These are phyloP conservation scores for Boletus rubroflammeus DNA, from an alignment of 768 basidiomycete species.

Conservation along the genomic window DNA sequence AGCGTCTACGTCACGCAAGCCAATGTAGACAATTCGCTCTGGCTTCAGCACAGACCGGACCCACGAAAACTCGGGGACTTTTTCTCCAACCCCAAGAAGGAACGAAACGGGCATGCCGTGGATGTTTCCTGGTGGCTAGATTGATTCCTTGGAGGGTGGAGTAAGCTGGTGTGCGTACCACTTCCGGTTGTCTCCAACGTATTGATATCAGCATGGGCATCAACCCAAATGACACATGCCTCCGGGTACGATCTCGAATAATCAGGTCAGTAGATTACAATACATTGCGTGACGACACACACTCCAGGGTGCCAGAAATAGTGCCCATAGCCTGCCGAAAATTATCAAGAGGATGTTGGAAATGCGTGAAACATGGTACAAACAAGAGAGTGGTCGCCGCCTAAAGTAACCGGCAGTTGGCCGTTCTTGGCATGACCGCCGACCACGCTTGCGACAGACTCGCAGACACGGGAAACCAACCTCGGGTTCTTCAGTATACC, in stretches of 20 bases:
- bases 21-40: constrained; percentile 90
- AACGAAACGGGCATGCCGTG: constrained; percentile 99
- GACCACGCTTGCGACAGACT: constrained; percentile 78
- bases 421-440: constrained; percentile 72
- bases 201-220: constrained; percentile 98
- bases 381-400: constrained; percentile 94
- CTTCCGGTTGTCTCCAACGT: constrained; percentile 77
- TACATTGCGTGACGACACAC: constrained; percentile 17
- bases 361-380: constrained; percentile 25
- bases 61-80: constrained; percentile 49
- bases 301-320: constrained; percentile 84
- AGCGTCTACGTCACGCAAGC: constrained; percentile 87
- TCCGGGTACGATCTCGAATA: constrained; percentile 61
- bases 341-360: constrained; percentile 2
- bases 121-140: constrained; percentile 65
- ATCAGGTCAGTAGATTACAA: constrained; percentile 2
- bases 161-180: constrained; percentile 38
- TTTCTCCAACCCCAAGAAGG: constrained; percentile 53
- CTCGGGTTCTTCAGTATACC: constrained; percentile 90
- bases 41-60: constrained; percentile 63
- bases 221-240: constrained; percentile 91
- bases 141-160: background rate
- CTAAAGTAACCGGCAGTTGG: constrained; percentile 83
- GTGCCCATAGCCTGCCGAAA: constrained; percentile 78
- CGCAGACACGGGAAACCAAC: constrained; percentile 76